Base-by-base conservation (phyloP, 164 flowering plant genomes). In the Cinnamomum chago region DNA sequence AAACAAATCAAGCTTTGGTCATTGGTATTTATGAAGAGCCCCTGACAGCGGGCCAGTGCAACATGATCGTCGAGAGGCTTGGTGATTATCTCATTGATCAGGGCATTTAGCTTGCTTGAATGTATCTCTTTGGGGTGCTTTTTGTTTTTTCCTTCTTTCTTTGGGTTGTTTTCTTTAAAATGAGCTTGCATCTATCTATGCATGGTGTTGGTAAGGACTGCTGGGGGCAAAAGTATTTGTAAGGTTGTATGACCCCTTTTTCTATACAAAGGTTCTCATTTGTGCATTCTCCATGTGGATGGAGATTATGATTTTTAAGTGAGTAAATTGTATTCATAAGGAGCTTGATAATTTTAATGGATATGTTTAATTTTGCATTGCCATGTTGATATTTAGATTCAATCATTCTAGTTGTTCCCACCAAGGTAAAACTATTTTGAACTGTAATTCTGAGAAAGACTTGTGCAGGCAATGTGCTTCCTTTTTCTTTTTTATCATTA, bases 61-160 rank as follows among this genome's bases (percentile, higher is more conserved):
- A 72, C 74, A 72, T 72, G 74, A 25, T 72, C 18, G 66, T 72
- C 7, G 74, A 72, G 50, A 72, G 74, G 73, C 73, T 71, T 58
- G 73, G 73, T 5, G 73, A 71, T 71, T 71, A 71, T 50, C 73
- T 71, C 14, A 28, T 52, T 58, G 73, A 71, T 30, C 73, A 71
- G 65, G 65, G 73, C 40, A 25, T 72, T 2, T 72, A 72, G 75
- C 50, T 72, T 24, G 30, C 30, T 23, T 64, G 20, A 5, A 17
- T 65, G 24, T 67, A 17, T 67, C 30, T n/a, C 15, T 28, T 27
- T 67, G 70, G 67, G 25, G 67, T 64, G 3, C 11, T 24, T 25
- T 7, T 64, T 24, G 10, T 9, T 2, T 64, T 24, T 22, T 9
- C 1, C 17, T 22, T 20, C n/a, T 22, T 10, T 64, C 17, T 22